phyloP scores from a whole-genome alignment of 495 filamentous ascomycete genomes.

The Podospora comata region DNA sequence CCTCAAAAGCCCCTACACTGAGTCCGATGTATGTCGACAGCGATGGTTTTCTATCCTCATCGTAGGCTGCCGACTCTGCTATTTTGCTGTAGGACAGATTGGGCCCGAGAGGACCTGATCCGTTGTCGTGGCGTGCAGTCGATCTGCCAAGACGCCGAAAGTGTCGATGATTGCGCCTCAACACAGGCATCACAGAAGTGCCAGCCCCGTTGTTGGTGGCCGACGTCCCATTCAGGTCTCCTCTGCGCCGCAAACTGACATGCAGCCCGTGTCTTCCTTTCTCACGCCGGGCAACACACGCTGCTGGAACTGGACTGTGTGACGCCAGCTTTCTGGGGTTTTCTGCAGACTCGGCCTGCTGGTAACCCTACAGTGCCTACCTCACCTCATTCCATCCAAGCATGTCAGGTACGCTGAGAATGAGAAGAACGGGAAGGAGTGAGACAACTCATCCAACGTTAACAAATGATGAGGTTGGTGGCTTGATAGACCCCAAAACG shows the following conservation, averaged over 20 bases:
- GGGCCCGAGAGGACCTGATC: not conserved
- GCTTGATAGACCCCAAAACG: constrained; percentile 10
- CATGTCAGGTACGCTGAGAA: not conserved
- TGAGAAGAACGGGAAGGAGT: not conserved
- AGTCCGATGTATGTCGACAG: not conserved
- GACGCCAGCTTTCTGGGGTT: not conserved
- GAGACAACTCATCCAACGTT: not conserved
- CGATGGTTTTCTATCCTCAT: not conserved
- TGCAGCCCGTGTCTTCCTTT: not conserved
- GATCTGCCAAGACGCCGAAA: not conserved
- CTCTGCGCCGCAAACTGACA: not conserved
- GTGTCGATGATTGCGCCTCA: not conserved
- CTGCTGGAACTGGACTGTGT: not conserved
- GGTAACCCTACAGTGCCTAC: no score
- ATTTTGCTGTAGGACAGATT: not conserved
- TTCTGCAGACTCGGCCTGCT: not conserved
- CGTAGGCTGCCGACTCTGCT: not conserved
- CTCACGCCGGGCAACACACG: not conserved
- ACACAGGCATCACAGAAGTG: not conserved
- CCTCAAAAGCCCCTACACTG: not conserved
- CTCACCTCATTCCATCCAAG: no score
- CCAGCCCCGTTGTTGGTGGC: not conserved
- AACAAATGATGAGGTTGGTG: constrained; percentile 14
- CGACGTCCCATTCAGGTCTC: not conserved
- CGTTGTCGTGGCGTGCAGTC: not conserved